Conservation (phyloP, 176 grass and related monocot genomes). For the Pontederia crassipes region DNA sequence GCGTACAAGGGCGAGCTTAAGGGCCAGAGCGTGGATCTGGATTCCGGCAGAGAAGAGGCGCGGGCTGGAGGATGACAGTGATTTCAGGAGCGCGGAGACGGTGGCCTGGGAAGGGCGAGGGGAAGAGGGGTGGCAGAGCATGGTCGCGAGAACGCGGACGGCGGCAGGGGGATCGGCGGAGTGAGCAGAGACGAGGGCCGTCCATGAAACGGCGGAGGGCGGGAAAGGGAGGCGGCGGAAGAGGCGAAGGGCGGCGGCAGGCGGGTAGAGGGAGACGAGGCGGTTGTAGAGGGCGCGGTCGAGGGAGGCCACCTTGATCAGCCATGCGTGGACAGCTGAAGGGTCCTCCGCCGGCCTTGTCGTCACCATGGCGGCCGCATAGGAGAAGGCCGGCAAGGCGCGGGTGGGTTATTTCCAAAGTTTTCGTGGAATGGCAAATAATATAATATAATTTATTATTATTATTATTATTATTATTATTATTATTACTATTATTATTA, state of each 20-base stretch:
- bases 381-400: not conserved
- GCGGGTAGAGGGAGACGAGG: not conserved
- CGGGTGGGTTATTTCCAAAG: too few relatives aligned
- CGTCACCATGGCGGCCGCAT: too few relatives aligned
- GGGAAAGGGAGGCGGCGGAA: constrained; percentile 1
- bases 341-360: constrained; percentile 13
- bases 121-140: constrained; percentile 13
- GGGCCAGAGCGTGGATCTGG: constrained; percentile 23
- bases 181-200: constrained; percentile 21
- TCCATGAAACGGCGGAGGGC: constrained; percentile 20
- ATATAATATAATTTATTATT: too few relatives aligned
- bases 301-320: constrained; percentile 22
- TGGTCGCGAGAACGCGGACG: constrained; percentile 11
- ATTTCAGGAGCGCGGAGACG: constrained; percentile 29
- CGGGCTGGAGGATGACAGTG: constrained; percentile 12
- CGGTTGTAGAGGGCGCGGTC: constrained; percentile 5
- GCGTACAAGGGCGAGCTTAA: constrained; percentile 27
- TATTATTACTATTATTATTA: too few relatives aligned
- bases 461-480: too few relatives aligned
- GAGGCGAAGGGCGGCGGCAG: not conserved
- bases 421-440: too few relatives aligned
- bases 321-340: constrained; percentile 11
- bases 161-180: constrained; percentile 14
- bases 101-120: constrained; percentile 24
- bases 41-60: constrained; percentile 2